Evolutionary conservation across 306 rosid species (phyloP).

Genomic region (Oxytropis ochrocephala): DNA sequence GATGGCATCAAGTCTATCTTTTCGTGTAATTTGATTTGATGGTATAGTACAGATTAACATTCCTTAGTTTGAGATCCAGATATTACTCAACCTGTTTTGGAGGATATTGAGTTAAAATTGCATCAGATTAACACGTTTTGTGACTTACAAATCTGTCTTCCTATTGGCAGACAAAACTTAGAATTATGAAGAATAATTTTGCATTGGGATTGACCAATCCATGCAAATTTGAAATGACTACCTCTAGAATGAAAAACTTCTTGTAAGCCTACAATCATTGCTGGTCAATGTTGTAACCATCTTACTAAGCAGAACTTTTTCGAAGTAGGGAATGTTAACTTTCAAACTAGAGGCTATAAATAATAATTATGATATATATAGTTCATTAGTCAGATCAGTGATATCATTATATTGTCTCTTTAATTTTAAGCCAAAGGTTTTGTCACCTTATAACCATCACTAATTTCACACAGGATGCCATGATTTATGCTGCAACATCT

Average conservation of each 20-base stretch:
- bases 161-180: conserved; percentile 17
- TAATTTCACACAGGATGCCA: conserved; percentile 3
- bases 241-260: not conserved
- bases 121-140: not conserved
- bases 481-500: conserved; percentile 14
- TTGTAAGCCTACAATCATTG: conserved; percentile 1
- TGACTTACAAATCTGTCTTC: not conserved
- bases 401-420: not conserved
- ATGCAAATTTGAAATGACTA: not conserved
- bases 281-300: not conserved
- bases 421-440: not conserved
- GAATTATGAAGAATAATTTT: conserved; percentile 13
- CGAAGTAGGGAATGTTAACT: not conserved
- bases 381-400: not conserved
- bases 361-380: not conserved
- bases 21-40: too few relatives aligned
- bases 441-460: conserved; percentile 12
- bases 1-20: too few relatives aligned
- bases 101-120: not conserved
- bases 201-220: conserved; percentile 17
- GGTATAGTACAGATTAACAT: too few relatives aligned
- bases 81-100: not conserved
- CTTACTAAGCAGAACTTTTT: not conserved
- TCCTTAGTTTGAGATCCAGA: not conserved
- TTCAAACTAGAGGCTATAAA: not conserved